Percentiles rank a stretch among this genome's conserved stretches.
Conservation (phyloP, 1,284 basidiomycete species). For the Heimioporus retisporus region DNA sequence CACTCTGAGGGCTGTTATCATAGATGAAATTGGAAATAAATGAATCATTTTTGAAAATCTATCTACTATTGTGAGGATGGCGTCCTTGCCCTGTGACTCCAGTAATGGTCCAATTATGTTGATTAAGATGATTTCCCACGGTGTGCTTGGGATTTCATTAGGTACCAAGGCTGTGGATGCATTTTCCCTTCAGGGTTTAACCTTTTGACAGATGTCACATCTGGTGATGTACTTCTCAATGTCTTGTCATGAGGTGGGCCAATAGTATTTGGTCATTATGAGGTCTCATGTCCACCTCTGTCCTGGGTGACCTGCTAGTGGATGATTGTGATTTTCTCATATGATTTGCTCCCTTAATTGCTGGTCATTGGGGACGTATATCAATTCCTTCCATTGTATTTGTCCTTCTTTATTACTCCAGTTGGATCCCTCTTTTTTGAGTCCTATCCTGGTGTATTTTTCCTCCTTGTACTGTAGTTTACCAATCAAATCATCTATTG, state of each 20-base stretch:
- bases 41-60: constrained; percentile 39
- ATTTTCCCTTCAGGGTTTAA: background rate
- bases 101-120: constrained; percentile 36
- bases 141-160: background rate
- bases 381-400: background rate
- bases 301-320: background rate
- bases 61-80: constrained; percentile 51
- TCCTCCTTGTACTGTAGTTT: background rate
- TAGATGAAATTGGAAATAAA: background rate
- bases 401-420: background rate
- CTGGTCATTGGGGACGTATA: background rate
- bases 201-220: background rate
- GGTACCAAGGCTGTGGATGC: background rate
- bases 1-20: no score
- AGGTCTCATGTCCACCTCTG: background rate
- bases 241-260: background rate
- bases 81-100: constrained; percentile 41
- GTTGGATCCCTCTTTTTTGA: background rate
- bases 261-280: background rate
- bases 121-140: background rate
- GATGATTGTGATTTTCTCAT: background rate
- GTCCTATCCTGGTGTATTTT: no score
- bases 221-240: background rate
- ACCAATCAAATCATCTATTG: no score
- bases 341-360: background rate